Percentiles rank a stretch among this genome's conserved stretches.
phyloP scores from a whole-genome alignment of 139 green algal species.

The Picochlorum sp. region DNA sequence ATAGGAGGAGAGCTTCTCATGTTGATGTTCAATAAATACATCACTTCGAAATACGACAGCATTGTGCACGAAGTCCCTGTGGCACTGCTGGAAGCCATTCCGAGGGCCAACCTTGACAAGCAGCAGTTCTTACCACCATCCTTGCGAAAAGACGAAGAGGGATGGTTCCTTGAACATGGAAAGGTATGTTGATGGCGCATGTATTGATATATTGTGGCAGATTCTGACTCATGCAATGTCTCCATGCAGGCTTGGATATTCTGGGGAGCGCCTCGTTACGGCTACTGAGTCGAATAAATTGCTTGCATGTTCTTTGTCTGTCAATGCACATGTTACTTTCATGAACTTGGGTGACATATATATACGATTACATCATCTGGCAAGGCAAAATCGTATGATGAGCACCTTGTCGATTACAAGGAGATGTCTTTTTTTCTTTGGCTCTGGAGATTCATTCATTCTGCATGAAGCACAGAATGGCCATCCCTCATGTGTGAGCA shows the following conservation, averaged over 20 bases:
- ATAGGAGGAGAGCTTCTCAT: conserved; percentile 26
- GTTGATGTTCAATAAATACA: conserved; percentile 22
- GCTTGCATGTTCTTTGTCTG: no score
- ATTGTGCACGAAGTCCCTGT: conserved; percentile 8
- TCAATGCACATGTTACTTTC: no score
- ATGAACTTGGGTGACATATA: no score
- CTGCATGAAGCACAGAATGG: no score
- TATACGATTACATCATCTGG: no score
- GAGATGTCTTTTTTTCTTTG: no score
- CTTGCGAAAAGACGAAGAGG: conserved; percentile 14
- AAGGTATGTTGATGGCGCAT: neutral
- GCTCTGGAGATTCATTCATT: no score
- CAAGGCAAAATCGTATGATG: no score
- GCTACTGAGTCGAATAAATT: neutral
- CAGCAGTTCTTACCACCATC: conserved; percentile 21
- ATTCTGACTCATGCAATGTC: no score
- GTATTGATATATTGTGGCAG: no score
- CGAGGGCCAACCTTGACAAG: conserved; percentile 12
- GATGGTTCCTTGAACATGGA: conserved; percentile 21
- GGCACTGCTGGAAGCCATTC: conserved; percentile 9
- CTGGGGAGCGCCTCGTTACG: conserved; percentile 19
- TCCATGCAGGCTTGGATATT: conserved; percentile 13
- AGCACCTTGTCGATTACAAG: no score
- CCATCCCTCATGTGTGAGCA: no score
- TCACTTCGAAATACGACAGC: conserved; percentile 14